Percentiles rank a stretch among this genome's conserved stretches.
These are phyloP conservation scores for Saraca asoca DNA, from an alignment of 331 rosid species.

Conservation along the genomic window DNA sequence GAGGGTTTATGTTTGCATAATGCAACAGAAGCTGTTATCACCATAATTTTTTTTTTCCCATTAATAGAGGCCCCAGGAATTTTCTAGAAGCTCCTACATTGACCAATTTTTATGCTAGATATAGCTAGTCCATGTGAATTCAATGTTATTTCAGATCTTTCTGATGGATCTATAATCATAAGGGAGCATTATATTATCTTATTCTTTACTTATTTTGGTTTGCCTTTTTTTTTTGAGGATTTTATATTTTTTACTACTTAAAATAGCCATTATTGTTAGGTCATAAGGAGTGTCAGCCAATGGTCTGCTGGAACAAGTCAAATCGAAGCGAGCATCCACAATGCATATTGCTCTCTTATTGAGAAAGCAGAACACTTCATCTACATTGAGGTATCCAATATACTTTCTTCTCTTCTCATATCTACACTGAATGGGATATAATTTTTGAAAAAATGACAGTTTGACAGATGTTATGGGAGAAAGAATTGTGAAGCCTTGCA, in stretches of 20 bases:
- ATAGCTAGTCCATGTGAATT: not conserved
- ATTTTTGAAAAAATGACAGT: slow-evolving; percentile 2
- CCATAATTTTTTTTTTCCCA: not conserved
- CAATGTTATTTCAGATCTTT: slow-evolving; percentile 19
- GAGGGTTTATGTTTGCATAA: not conserved
- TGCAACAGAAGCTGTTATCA: slow-evolving; percentile 12
- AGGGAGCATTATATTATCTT: slow-evolving; percentile 20
- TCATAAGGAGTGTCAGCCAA: slow-evolving; percentile 96
- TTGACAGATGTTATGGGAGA: not conserved
- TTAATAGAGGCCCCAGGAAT: slow-evolving; percentile 19
- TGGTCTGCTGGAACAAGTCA: slow-evolving; percentile 99
- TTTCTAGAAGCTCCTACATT: slow-evolving; percentile 23
- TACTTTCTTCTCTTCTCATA: slow-evolving; percentile 12
- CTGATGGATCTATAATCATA: slow-evolving; percentile 23
- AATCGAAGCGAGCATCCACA: slow-evolving; percentile 91
- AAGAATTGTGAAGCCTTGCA: slow-evolving; percentile 22
- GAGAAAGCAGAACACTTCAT: slow-evolving; percentile 91
- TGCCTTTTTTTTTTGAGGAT: slow-evolving; percentile 11
- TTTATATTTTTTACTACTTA: slow-evolving; percentile 22
- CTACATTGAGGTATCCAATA: slow-evolving; percentile 79
- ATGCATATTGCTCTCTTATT: slow-evolving; percentile 90
- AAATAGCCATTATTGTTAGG: slow-evolving; percentile 51
- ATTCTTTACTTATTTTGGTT: slow-evolving; percentile 24
- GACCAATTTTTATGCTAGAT: slow-evolving; percentile 5
- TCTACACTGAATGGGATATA: slow-evolving; percentile 6